Conservation (phyloP, 2,329 filamentous ascomycete species). For the Xylariales sp. region DNA sequence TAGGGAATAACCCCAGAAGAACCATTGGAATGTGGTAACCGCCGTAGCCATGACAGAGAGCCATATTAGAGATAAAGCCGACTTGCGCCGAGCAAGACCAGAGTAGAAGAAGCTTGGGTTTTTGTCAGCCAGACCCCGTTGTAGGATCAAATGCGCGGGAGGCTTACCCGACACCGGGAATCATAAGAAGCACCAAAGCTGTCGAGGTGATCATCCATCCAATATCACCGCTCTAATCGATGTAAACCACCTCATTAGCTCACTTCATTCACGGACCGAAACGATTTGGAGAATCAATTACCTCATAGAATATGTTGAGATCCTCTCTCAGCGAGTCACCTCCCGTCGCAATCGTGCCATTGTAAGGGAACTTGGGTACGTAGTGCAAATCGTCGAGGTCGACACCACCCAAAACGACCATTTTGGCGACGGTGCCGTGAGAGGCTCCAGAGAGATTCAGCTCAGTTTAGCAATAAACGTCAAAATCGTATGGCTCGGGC, state of each 20-base stretch:
- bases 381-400: constrained; percentile 60
- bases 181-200: constrained; percentile 89
- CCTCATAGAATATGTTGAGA: constrained; percentile 83
- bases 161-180: constrained; percentile 82
- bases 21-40: constrained; percentile 91
- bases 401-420: constrained; percentile 54
- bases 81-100: constrained; percentile 87
- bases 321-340: constrained; percentile 75
- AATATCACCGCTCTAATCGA: constrained; percentile 75
- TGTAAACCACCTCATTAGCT: constrained; percentile 33
- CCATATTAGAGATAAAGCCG: constrained; percentile 89
- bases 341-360: constrained; percentile 72
- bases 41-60: constrained; percentile 87
- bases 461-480: background rate
- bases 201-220: constrained; percentile 86
- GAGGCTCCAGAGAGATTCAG: constrained; percentile 7
- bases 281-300: constrained; percentile 51
- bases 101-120: constrained; percentile 83
- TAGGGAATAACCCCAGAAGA: constrained; percentile 90
- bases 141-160: background rate
- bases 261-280: constrained; percentile 39
- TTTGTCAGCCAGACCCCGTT: constrained; percentile 28
- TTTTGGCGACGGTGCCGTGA: constrained; percentile 39
- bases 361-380: constrained; percentile 66
- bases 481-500: constrained; percentile 1